Conservation (phyloP, 2,329 filamentous ascomycete species). For the Periconia sp. region DNA sequence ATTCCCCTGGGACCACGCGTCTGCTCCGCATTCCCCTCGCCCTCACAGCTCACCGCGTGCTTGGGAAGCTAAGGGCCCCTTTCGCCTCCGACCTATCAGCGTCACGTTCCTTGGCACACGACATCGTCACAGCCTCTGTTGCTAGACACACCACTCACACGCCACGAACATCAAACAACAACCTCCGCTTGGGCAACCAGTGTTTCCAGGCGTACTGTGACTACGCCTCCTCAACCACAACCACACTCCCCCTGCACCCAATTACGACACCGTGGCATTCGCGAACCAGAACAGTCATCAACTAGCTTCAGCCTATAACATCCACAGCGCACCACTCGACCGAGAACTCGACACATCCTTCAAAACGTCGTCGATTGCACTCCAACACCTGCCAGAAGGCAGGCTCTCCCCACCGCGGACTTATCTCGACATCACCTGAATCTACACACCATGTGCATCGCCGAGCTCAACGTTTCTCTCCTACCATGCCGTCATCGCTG, state of each 20-base stretch:
- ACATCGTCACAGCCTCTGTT: slow-evolving; percentile 16
- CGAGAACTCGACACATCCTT: slow-evolving; percentile 16
- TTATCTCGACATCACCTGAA: slow-evolving; percentile 36
- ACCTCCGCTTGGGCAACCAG: slow-evolving; percentile 12
- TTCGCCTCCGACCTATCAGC: slow-evolving; percentile 31
- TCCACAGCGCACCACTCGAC: slow-evolving; percentile 4
- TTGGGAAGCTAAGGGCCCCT: slow-evolving; percentile 21
- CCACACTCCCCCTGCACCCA: slow-evolving; percentile 6
- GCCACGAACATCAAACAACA: slow-evolving; percentile 17
- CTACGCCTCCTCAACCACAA: slow-evolving; percentile 7
- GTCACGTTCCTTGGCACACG: slow-evolving; percentile 30
- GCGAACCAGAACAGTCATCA: slow-evolving; percentile 28
- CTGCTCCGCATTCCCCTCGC: slow-evolving; percentile 11
- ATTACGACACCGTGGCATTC: slow-evolving; percentile 23
- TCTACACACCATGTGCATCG: slow-evolving; percentile 53
- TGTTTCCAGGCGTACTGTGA: too few species aligned
- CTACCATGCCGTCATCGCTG: slow-evolving; percentile 57
- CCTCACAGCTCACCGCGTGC: slow-evolving; percentile 14
- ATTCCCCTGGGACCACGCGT: too few species aligned
- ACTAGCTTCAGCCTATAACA: slow-evolving; percentile 25
- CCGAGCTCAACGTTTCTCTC: slow-evolving; percentile 56
- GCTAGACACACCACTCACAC: slow-evolving; percentile 25
- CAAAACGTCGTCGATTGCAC: slow-evolving; percentile 29
- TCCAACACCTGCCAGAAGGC: slow-evolving; percentile 26
- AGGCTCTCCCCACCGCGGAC: slow-evolving; percentile 24